Percentiles rank a stretch among this genome's conserved stretches.
These are phyloP conservation scores for Geosmithia morbida DNA, from an alignment of 2,329 filamentous ascomycete genomes.

Conservation along the genomic window DNA sequence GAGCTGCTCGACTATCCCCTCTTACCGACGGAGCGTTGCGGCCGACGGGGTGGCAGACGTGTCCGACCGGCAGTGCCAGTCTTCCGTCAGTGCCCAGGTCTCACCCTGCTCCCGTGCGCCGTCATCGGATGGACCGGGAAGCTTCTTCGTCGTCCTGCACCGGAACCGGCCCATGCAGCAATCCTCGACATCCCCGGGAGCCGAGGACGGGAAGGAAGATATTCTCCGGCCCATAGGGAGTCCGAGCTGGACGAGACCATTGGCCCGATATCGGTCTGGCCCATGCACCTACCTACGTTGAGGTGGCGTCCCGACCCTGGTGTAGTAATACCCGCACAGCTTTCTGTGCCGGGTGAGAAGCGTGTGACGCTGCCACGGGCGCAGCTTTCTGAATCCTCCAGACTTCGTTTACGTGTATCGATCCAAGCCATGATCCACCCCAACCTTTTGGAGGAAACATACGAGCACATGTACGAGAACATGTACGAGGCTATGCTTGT, in stretches of 20 bases:
- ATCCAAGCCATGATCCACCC: too few species aligned
- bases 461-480: too few species aligned
- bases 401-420: too few species aligned
- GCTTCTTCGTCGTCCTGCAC: constrained; percentile 7
- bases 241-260: not conserved
- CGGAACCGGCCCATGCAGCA: constrained; percentile 3
- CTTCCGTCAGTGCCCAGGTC: not conserved
- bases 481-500: not conserved
- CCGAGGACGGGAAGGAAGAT: not conserved
- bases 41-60: not conserved
- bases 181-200: not conserved
- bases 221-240: not conserved
- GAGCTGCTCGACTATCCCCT: not conserved
- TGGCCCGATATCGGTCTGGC: not conserved
- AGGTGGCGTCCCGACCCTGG: not conserved
- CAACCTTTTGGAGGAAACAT: too few species aligned
- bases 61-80: not conserved
- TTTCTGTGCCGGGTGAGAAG: not conserved
- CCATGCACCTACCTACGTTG: not conserved
- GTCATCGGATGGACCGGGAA: constrained; percentile 18
- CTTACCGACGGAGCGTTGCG: not conserved
- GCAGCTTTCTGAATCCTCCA: too few species aligned
- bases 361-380: too few species aligned
- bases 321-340: not conserved
- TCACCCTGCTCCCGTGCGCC: constrained; percentile 19